Conservation (phyloP, 345 rosid genomes). For the Noccaea bulbosa region DNA sequence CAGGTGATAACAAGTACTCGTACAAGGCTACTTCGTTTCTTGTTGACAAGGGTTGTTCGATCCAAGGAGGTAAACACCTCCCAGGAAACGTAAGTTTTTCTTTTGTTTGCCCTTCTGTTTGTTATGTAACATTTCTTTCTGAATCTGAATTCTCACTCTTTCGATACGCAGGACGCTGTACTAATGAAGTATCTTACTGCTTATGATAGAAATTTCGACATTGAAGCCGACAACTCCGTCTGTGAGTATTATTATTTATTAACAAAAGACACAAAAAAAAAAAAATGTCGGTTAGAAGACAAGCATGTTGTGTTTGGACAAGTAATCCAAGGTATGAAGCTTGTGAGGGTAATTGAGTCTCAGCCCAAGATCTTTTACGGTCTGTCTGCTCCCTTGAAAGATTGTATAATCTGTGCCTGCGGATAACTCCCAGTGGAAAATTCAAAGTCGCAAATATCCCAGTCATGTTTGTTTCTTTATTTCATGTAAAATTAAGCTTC, state of each 20-base stretch:
- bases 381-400: constrained; percentile 60
- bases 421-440: constrained; percentile 75
- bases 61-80: constrained; percentile 88
- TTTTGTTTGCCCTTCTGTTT: too few relatives aligned
- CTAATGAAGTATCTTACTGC: too few relatives aligned
- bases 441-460: not conserved
- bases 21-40: constrained; percentile 85
- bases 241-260: too few relatives aligned
- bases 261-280: too few relatives aligned
- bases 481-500: too few relatives aligned
- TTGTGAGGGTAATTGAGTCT: constrained; percentile 71
- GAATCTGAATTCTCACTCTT: too few relatives aligned
- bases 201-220: too few relatives aligned
- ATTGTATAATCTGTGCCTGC: constrained; percentile 72
- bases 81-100: constrained; percentile 50
- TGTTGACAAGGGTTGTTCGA: constrained; percentile 84
- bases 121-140: too few relatives aligned
- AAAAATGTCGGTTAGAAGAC: constrained; percentile 61
- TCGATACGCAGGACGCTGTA: constrained; percentile 54
- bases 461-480: too few relatives aligned
- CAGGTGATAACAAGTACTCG: constrained; percentile 64
- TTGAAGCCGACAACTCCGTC: too few relatives aligned
- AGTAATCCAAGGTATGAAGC: constrained; percentile 73
- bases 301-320: constrained; percentile 88
- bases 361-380: constrained; percentile 56